Conservation (phyloP, 1,139 yeast genomes). For the Kluyveromyces sp. region DNA sequence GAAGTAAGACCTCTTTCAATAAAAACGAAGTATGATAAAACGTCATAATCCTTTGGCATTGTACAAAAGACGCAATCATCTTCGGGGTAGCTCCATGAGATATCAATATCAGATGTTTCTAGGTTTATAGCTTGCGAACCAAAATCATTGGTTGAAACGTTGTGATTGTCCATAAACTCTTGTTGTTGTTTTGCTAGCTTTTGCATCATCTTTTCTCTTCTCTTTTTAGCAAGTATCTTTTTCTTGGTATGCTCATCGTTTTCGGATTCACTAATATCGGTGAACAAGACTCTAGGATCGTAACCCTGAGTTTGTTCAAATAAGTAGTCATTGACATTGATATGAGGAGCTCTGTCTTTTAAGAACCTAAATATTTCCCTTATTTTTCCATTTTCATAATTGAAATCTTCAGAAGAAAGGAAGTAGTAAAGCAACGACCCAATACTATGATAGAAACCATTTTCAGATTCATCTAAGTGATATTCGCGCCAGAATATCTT, state of each 20-base stretch:
- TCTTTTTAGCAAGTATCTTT: conserved; percentile 60
- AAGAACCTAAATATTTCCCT: conserved; percentile 45
- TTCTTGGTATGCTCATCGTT: conserved; percentile 23
- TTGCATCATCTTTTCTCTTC: conserved; percentile 67
- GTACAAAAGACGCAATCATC: conserved; percentile 85
- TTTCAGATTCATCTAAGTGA: conserved; percentile 33
- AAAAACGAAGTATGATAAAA: conserved; percentile 44
- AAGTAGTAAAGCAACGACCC: conserved; percentile 41
- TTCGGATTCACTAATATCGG: conserved; percentile 10
- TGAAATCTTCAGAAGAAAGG: conserved; percentile 36
- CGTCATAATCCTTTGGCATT: conserved; percentile 65
- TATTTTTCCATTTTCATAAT: conserved; percentile 43
- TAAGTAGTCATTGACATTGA: conserved; percentile 26
- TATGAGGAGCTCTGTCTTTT: conserved; percentile 25
- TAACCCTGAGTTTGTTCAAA: conserved; percentile 31
- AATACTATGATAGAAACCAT: conserved; percentile 36
- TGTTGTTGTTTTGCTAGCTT: conserved; percentile 74
- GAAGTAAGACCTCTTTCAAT: conserved; percentile 22
- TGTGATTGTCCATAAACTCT: conserved; percentile 52
- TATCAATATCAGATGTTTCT: conserved; percentile 34
- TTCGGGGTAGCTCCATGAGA: conserved; percentile 64
- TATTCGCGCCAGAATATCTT: conserved; percentile 32
- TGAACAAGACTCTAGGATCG: conserved; percentile 19
- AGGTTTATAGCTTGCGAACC: conserved; percentile 17
- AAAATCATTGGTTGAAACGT: conserved; percentile 31